Percentiles rank a stretch among this genome's conserved stretches.
Evolutionary conservation across 805 yeast genomes (phyloP).

Genomic region (Candida verbasci): DNA sequence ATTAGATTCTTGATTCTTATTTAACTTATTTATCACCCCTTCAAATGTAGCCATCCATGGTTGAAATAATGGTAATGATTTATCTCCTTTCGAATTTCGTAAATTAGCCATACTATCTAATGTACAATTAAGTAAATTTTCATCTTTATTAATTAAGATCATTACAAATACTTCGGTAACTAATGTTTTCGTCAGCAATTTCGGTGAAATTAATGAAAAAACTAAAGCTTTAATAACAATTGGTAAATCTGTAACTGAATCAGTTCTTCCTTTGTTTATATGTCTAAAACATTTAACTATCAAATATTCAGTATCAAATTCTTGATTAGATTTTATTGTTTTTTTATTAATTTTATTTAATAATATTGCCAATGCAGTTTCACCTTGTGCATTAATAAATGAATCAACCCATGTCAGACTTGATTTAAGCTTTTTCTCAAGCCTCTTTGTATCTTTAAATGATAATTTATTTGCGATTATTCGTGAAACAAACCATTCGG

Average conservation of each 20-base stretch:
- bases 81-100: constrained; percentile 28
- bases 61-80: constrained; percentile 29
- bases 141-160: constrained; percentile 22
- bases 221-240: constrained; percentile 23
- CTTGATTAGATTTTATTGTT: constrained; percentile 42
- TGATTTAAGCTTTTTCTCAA: constrained; percentile 30
- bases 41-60: constrained; percentile 40
- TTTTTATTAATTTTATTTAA: constrained; percentile 35
- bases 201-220: constrained; percentile 36
- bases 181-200: constrained; percentile 34
- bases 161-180: constrained; percentile 42
- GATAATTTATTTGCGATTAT: constrained; percentile 31
- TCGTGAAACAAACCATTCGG: constrained; percentile 37
- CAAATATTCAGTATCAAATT: constrained; percentile 35
- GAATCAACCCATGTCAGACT: constrained; percentile 24
- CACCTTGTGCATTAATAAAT: constrained; percentile 40
- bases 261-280: constrained; percentile 21
- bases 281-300: constrained; percentile 36
- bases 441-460: constrained; percentile 28
- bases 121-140: constrained; percentile 17
- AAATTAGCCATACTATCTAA: constrained; percentile 28
- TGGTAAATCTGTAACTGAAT: not conserved
- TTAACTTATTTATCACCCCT: constrained; percentile 27
- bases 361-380: constrained; percentile 37
- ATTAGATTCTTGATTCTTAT: constrained; percentile 10